Conservation (phyloP, 2,329 filamentous ascomycete genomes). For the Lojkania enalia region DNA sequence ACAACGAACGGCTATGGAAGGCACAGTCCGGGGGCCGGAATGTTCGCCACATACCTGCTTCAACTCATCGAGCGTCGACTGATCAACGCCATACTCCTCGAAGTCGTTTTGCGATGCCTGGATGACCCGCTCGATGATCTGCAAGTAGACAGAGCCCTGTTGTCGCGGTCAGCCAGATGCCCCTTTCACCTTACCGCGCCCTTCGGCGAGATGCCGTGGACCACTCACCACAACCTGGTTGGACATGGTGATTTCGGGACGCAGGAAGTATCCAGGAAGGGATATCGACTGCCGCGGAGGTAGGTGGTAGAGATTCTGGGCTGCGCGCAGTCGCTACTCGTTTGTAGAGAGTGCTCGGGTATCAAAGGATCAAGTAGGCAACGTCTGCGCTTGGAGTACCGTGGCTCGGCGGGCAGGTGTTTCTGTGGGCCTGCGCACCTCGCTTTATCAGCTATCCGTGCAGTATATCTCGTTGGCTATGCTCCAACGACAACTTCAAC, state of each 20-base stretch:
- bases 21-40: conserved; percentile 16
- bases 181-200: conserved; percentile 10
- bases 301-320: conserved; percentile 10
- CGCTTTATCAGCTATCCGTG: conserved; percentile 22
- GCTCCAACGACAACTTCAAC: conserved; percentile 37
- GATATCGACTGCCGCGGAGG: conserved; percentile 16
- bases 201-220: conserved; percentile 15
- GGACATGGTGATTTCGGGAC: conserved; percentile 36
- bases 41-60: conserved; percentile 69
- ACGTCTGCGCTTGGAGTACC: conserved; percentile 35
- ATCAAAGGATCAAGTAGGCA: conserved; percentile 25
- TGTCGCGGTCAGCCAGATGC: conserved; percentile 35
- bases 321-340: conserved; percentile 25
- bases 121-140: conserved; percentile 78
- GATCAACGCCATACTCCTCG: conserved; percentile 92
- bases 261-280: conserved; percentile 22
- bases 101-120: conserved; percentile 82
- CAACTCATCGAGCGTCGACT: conserved; percentile 83
- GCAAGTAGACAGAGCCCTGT: conserved; percentile 77
- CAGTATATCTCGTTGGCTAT: conserved; percentile 25
- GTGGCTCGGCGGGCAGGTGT: conserved; percentile 8
- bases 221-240: conserved; percentile 46
- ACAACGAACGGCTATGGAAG: conserved; percentile 17
- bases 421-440: neutral
- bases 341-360: conserved; percentile 20